Evolutionary conservation across 2,329 filamentous ascomycete species (phyloP).

Genomic region (Scleromitrula shiraiana): DNA sequence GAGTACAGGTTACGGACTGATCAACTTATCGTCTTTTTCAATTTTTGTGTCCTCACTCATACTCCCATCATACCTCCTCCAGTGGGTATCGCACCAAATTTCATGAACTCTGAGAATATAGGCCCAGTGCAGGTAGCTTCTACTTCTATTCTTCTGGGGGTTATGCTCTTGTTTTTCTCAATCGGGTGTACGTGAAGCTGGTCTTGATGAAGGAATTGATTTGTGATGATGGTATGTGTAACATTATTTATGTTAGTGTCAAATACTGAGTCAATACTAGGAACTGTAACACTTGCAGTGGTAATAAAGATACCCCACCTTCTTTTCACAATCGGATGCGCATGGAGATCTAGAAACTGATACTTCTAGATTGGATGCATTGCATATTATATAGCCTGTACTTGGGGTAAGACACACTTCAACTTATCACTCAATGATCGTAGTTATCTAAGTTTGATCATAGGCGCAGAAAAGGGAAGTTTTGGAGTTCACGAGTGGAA

Average conservation of each 20-base stretch:
- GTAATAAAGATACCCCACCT: not conserved
- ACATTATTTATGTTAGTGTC: not conserved
- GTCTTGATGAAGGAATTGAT: not conserved
- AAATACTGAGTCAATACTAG: not conserved
- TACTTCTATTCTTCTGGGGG: not conserved
- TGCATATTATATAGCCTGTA: not conserved
- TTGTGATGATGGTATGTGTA: not conserved
- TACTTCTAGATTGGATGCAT: not conserved
- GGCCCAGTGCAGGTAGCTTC: not conserved
- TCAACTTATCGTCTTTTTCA: no score
- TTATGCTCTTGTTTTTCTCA: conserved; percentile 1
- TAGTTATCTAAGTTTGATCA: not conserved
- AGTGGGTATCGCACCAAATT: not conserved
- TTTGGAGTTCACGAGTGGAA: not conserved
- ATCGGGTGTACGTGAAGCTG: not conserved
- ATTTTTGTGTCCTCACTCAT: no score
- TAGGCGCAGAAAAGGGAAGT: not conserved
- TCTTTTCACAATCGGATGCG: not conserved
- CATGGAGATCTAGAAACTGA: not conserved
- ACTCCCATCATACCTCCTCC: not conserved
- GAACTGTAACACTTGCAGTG: not conserved
- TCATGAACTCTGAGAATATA: not conserved
- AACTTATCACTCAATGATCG: not conserved
- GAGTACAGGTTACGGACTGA: no score
- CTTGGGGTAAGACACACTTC: not conserved